Evolutionary conservation across 73 alveolate species (phyloP).

Genomic region (Tetrahymena malaccensis): DNA sequence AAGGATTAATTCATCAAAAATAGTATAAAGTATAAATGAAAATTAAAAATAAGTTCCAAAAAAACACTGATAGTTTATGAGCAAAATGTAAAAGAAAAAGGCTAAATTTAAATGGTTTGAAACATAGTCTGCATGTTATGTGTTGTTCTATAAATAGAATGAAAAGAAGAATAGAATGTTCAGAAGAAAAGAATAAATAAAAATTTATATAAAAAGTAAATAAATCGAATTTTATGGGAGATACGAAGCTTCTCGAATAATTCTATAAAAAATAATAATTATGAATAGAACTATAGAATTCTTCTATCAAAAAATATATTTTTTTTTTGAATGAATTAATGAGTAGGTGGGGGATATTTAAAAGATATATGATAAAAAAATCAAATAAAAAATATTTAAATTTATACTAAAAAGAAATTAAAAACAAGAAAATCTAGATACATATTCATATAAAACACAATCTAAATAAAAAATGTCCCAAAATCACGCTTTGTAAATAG

Average conservation of each 20-base stretch:
- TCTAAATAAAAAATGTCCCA: not conserved
- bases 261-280: not conserved
- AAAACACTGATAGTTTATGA: not conserved
- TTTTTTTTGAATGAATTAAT: not conserved
- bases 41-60: not conserved
- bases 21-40: not conserved
- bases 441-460: not conserved
- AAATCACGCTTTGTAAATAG: conserved; percentile 15
- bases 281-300: not conserved
- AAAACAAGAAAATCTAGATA: not conserved
- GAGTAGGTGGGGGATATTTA: not conserved
- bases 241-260: not conserved
- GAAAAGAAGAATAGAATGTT: not conserved
- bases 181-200: not conserved
- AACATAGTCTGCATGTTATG: not conserved
- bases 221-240: not conserved
- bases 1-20: not conserved
- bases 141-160: not conserved
- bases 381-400: not conserved
- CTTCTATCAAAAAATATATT: not conserved
- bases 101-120: not conserved
- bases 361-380: not conserved
- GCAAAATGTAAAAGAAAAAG: not conserved
- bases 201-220: not conserved
- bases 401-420: not conserved